These are phyloP conservation scores for Neofusicoccum sp. DNA, from an alignment of 2,329 filamentous ascomycete genomes.

Conservation along the genomic window DNA sequence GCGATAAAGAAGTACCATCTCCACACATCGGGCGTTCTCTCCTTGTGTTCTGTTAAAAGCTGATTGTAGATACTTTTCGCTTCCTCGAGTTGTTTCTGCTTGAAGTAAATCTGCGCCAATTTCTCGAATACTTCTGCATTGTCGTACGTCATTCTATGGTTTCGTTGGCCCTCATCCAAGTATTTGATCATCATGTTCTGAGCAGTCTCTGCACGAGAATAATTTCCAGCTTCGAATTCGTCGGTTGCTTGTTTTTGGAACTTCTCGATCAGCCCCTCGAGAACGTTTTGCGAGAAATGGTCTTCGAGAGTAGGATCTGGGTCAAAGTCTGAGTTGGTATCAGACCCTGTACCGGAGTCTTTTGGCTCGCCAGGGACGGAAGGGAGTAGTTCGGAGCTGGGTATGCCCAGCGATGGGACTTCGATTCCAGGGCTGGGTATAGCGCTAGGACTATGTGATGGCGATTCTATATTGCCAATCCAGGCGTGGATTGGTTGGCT, in stretches of 20 bases:
- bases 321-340: conserved; percentile 3
- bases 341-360: conserved; percentile 1
- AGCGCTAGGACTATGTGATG: not conserved
- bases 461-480: not conserved
- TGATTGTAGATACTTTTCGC: conserved; percentile 8
- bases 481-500: not conserved
- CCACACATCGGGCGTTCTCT: not conserved
- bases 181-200: conserved; percentile 12
- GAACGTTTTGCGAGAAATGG: conserved; percentile 8
- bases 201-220: conserved; percentile 10
- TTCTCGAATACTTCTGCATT: conserved; percentile 3
- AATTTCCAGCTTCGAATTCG: conserved; percentile 11
- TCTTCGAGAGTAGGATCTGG: conserved; percentile 12
- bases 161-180: conserved; percentile 5
- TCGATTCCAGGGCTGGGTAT: not conserved
- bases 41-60: conserved; percentile 2
- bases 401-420: not conserved
- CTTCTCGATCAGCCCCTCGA: not conserved
- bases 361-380: not conserved
- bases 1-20: conserved; percentile 15
- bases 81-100: conserved; percentile 15
- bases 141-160: conserved; percentile 5
- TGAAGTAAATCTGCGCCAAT: conserved; percentile 13
- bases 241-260: not conserved
- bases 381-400: not conserved